Conservation (phyloP, 2,329 filamentous ascomycete species). For the Calonectria pauciramosa region DNA sequence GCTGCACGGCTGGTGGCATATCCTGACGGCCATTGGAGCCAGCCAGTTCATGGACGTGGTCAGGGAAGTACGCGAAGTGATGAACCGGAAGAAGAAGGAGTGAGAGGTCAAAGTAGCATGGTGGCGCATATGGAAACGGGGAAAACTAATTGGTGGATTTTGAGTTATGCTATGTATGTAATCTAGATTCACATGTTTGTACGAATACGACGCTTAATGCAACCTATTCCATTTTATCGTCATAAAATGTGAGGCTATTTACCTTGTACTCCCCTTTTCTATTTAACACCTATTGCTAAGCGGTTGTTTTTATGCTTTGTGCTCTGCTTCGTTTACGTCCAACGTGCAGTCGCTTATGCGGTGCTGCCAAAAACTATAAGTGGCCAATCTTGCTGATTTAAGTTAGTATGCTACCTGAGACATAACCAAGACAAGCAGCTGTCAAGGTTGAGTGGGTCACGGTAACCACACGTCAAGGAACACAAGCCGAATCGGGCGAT, state of each 20-base stretch:
- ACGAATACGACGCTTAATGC: not conserved
- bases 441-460: not conserved
- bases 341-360: not conserved
- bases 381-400: not conserved
- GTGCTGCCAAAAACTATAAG: not conserved
- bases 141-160: not conserved
- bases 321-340: not conserved
- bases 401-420: not conserved
- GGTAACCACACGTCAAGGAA: not conserved
- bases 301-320: not conserved
- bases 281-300: not conserved
- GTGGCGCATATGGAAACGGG: not conserved
- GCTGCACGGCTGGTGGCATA: slow-evolving; percentile 75
- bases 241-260: not conserved
- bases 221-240: not conserved
- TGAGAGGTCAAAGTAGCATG: not conserved
- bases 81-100: not conserved
- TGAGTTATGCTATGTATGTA: not conserved
- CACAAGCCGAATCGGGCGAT: not conserved
- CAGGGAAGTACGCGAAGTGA: slow-evolving; percentile 34
- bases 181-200: not conserved
- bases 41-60: slow-evolving; percentile 54
- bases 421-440: not conserved
- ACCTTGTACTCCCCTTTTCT: not conserved
- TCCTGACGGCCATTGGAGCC: slow-evolving; percentile 70